Evolutionary conservation across 306 rosid genomes (phyloP), one percentile per base, ranked within the genome.

Genomic region (Fragaria vesca): DNA sequence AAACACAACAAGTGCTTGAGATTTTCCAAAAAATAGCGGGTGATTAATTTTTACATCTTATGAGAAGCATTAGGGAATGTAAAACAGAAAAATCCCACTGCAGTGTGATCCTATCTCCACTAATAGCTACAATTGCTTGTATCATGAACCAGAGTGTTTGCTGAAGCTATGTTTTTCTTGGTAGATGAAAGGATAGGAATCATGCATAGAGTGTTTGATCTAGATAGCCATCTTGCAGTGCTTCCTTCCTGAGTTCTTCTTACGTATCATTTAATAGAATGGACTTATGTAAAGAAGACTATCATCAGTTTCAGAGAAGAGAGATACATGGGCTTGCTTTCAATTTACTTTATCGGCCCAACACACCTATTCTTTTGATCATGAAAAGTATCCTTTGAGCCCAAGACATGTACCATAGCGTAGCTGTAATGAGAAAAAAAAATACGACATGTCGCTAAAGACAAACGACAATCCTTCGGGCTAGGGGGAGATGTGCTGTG

Each of bases 1-100:
- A 96, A 78, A 90, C 89, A 93, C 77, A 93, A 85, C 88, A 96
- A 83, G 87, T 96, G 98, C 90, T 88, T 96, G 85, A 90, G 92
- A 93, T 96, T 96, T 85, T 86, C 86, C 40, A 88, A 80, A 83
- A 81, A 32, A 88, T 93, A 93, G 86, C 71, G 12, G 76, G 9
- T 68, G 71, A 45, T 50, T 50, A 40, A 40, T 43, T 43, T 76
- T 69, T 50, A 1, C 69, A 28, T 51, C 48, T 13, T 54, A 8
- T 69, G 79, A 74, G 78, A 79, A 77, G 71, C 66, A 18, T n/a
- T 66, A 68, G 82, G 76, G 65, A 73, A 81, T 52, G 80, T 54
- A 69, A 79, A 81, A 51, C 60, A 67, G 69, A 60, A 20, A 50
- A 43, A 83, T 77, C 79, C 78, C 79, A 36, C 62, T 69, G 79